Evolutionary conservation across 1,139 yeast species (phyloP).

Genomic region (Suhomyces terraborum): DNA sequence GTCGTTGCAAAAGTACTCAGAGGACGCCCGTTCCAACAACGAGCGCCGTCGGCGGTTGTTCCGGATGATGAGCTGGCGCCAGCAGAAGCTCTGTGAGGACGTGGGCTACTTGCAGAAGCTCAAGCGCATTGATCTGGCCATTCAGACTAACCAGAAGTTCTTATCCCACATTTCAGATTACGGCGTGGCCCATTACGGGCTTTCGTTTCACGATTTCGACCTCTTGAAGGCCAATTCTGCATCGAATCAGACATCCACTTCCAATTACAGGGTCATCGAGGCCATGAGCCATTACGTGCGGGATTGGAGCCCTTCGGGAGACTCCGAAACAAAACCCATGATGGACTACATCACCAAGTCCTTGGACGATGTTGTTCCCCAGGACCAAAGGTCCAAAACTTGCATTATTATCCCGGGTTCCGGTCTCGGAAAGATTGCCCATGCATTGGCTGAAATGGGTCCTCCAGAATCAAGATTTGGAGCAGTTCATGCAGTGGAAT

Average conservation of each 20-base stretch:
- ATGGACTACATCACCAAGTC: slow-evolving; percentile 47
- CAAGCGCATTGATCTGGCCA: slow-evolving; percentile 43
- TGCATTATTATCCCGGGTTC: slow-evolving; percentile 74
- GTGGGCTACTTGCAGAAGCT: slow-evolving; percentile 60
- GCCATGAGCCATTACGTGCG: slow-evolving; percentile 71
- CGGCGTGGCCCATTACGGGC: slow-evolving; percentile 42
- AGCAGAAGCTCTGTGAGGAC: slow-evolving; percentile 53
- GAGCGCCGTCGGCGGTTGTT: slow-evolving; percentile 49
- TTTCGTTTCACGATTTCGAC: slow-evolving; percentile 44
- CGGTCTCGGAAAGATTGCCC: slow-evolving; percentile 74
- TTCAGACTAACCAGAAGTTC: slow-evolving; percentile 47
- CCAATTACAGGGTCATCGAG: slow-evolving; percentile 64
- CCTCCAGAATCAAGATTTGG: slow-evolving; percentile 25
- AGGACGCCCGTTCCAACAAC: slow-evolving; percentile 43
- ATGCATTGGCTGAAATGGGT: slow-evolving; percentile 51
- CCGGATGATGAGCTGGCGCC: slow-evolving; percentile 54
- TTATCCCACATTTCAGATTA: slow-evolving; percentile 45
- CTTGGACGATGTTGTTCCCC: slow-evolving; percentile 31
- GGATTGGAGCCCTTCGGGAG: slow-evolving; percentile 62
- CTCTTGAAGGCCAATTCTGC: slow-evolving; percentile 22
- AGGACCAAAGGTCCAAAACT: slow-evolving; percentile 33
- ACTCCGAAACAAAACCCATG: slow-evolving; percentile 53
- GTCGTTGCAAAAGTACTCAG: slow-evolving; percentile 50
- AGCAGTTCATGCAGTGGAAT: slow-evolving; percentile 69
- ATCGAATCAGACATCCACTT: slow-evolving; percentile 27